Conservation (phyloP, 2,329 filamentous ascomycete species). For the Orbilia javanica region DNA sequence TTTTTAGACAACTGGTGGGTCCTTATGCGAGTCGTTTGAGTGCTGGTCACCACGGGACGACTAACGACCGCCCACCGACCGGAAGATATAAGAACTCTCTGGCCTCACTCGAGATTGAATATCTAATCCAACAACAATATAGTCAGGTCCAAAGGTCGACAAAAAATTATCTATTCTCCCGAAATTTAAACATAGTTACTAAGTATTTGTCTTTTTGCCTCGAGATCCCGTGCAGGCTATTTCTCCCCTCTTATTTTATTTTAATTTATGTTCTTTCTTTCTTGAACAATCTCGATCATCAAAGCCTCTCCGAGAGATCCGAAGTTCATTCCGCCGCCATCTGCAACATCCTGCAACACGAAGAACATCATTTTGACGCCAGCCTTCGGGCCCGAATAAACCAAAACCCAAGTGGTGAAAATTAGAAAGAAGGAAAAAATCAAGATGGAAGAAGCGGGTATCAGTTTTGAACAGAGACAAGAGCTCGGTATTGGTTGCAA, state of each 20-base stretch:
- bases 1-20: constrained; percentile 6
- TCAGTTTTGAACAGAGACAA: constrained; percentile 31
- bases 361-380: neutral
- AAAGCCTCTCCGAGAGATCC: neutral
- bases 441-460: constrained; percentile 16
- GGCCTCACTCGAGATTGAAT: neutral
- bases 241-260: neutral
- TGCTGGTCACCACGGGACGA: constrained; percentile 18
- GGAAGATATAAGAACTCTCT: constrained; percentile 32
- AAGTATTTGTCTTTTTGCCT: no score
- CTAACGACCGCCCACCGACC: constrained; percentile 33
- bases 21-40: constrained; percentile 22
- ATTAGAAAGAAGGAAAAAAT: neutral
- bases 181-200: no score
- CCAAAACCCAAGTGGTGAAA: neutral
- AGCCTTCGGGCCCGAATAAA: neutral
- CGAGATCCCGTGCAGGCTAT: no score
- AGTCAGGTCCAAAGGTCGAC: constrained; percentile 18
- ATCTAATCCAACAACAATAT: constrained; percentile 1
- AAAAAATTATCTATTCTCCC: no score
- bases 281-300: neutral
- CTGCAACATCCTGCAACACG: constrained; percentile 10
- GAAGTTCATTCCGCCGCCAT: neutral
- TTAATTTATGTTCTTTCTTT: no score
- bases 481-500: constrained; percentile 30